Evolutionary conservation across 2,329 filamentous ascomycete species (phyloP).

Genomic region (Chrysoporthe deuterocubensis): DNA sequence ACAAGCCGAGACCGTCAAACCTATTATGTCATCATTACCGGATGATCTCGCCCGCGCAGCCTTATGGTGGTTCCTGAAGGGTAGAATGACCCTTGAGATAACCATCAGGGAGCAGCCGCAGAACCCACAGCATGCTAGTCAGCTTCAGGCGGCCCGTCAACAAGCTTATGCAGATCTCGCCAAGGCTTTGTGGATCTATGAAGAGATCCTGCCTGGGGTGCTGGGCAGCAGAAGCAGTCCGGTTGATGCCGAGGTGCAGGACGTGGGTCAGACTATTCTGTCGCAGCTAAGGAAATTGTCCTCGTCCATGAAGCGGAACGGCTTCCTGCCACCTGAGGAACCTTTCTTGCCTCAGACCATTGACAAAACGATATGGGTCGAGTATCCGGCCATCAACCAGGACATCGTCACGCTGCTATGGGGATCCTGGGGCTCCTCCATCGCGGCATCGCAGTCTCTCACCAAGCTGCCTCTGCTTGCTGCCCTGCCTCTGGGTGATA

Average conservation of each 20-base stretch:
- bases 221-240: constrained; percentile 47
- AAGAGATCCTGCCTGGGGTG: constrained; percentile 57
- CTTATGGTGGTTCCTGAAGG: constrained; percentile 89
- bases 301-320: constrained; percentile 83
- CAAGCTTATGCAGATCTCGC: constrained; percentile 86
- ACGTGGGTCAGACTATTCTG: constrained; percentile 59
- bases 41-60: constrained; percentile 73
- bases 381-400: constrained; percentile 74
- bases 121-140: constrained; percentile 56
- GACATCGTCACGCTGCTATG: constrained; percentile 74
- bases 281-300: constrained; percentile 74
- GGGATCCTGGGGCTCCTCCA: constrained; percentile 57
- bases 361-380: constrained; percentile 80
- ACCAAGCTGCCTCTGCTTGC: constrained; percentile 62
- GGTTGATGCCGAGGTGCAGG: constrained; percentile 52
- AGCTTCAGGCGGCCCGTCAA: constrained; percentile 61
- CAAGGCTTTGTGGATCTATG: constrained; percentile 82
- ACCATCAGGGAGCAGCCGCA: constrained; percentile 68
- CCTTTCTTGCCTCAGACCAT: constrained; percentile 75
- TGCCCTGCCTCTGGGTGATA: constrained; percentile 78
- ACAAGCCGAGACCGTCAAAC: constrained; percentile 74
- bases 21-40: constrained; percentile 65
- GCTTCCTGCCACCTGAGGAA: constrained; percentile 73
- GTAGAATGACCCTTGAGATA: constrained; percentile 74
- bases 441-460: constrained; percentile 52